phyloP scores from a whole-genome alignment of 2,329 filamentous ascomycete genomes.

The Xylaria sp. region DNA sequence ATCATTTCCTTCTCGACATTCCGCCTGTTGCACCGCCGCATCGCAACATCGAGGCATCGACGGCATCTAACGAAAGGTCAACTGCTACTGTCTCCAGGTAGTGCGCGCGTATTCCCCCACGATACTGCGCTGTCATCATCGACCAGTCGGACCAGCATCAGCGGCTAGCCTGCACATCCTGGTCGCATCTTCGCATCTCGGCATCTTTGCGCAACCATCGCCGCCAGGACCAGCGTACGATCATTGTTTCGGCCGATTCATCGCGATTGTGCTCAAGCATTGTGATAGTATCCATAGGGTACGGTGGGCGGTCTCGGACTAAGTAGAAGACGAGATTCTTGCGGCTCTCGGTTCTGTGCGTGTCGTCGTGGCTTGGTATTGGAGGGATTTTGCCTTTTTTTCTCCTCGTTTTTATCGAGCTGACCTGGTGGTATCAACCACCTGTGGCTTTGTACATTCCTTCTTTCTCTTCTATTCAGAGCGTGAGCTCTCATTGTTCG shows the following conservation, averaged over 20 bases:
- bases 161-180: not conserved
- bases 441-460: constrained; percentile 51
- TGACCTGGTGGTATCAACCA: constrained; percentile 46
- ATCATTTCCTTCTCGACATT: constrained; percentile 4
- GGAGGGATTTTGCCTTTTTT: constrained; percentile 45
- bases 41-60: not conserved
- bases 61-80: not conserved
- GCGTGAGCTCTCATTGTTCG: constrained; percentile 47
- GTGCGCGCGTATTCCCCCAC: not conserved
- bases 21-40: not conserved
- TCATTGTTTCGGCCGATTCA: constrained; percentile 37
- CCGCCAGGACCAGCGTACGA: constrained; percentile 25
- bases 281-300: constrained; percentile 44
- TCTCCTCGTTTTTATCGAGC: constrained; percentile 44
- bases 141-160: not conserved
- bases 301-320: constrained; percentile 46
- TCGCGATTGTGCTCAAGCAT: constrained; percentile 39
- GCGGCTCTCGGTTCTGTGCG: constrained; percentile 43
- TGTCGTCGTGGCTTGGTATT: constrained; percentile 43
- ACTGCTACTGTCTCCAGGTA: not conserved
- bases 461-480: constrained; percentile 46
- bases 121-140: constrained; percentile 2
- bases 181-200: constrained; percentile 35
- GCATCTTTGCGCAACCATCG: constrained; percentile 26
- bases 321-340: constrained; percentile 46